A percentile compares a stretch with the other conserved stretches of the same genome.
Conservation (phyloP, 805 yeast species). For the Metahyphopichia silvanorum region DNA sequence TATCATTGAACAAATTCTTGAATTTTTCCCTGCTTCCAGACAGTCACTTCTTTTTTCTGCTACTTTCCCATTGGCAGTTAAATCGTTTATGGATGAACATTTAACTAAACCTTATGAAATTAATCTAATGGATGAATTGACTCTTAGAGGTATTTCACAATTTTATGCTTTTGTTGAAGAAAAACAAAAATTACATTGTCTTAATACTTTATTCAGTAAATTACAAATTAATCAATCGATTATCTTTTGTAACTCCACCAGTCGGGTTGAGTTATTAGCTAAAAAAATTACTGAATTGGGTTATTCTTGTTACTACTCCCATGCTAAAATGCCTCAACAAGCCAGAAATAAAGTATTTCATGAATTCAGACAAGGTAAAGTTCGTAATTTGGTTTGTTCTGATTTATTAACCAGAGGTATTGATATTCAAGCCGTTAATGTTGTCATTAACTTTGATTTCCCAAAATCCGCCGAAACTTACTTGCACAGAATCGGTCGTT, state of each 20-base stretch:
- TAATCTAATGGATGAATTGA: slow-evolving; percentile 95
- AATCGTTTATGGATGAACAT: slow-evolving; percentile 87
- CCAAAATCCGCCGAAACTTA: slow-evolving; percentile 98
- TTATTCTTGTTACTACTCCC: slow-evolving; percentile 94
- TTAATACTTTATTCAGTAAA: slow-evolving; percentile 91
- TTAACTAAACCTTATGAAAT: slow-evolving; percentile 91
- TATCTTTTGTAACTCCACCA: slow-evolving; percentile 95
- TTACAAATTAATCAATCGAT: slow-evolving; percentile 95
- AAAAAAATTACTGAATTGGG: slow-evolving; percentile 95
- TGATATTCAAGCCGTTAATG: slow-evolving; percentile 98
- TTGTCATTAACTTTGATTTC: slow-evolving; percentile 96
- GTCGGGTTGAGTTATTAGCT: slow-evolving; percentile 92
- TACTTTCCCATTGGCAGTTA: slow-evolving; percentile 93
- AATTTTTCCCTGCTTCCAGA: slow-evolving; percentile 62
- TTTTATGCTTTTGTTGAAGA: slow-evolving; percentile 98
- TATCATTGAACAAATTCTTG: slow-evolving; percentile 81
- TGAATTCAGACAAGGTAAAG: slow-evolving; percentile 97
- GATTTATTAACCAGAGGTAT: slow-evolving; percentile 97
- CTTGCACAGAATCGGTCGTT: slow-evolving; percentile 97
- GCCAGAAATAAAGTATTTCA: slow-evolving; percentile 98
- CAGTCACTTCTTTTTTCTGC: slow-evolving; percentile 92
- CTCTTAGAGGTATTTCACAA: slow-evolving; percentile 94
- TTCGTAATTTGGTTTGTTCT: slow-evolving; percentile 94
- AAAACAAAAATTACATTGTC: slow-evolving; percentile 91
- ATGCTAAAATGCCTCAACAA: slow-evolving; percentile 95